phyloP scores from a whole-genome alignment of 2,329 filamentous ascomycete species.

The Diplodia sapinea region DNA sequence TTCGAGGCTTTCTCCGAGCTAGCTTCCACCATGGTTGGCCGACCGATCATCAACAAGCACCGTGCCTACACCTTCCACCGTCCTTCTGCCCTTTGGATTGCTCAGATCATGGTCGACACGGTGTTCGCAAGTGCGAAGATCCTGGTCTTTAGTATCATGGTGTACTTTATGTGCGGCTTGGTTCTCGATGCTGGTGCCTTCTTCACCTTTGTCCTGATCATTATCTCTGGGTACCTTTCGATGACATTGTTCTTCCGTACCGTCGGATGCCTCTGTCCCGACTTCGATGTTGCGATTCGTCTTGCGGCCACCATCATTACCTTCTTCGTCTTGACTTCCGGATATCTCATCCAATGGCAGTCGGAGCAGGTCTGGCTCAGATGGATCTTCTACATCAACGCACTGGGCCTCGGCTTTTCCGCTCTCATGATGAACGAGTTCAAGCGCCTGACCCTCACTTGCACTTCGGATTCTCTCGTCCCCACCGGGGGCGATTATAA shows the following conservation, averaged over 20 bases:
- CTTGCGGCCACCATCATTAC: conserved; percentile 78
- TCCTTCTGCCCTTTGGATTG: conserved; percentile 82
- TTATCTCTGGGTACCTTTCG: conserved; percentile 72
- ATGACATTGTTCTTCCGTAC: conserved; percentile 90
- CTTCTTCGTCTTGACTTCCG: conserved; percentile 79
- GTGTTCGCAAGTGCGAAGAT: conserved; percentile 75
- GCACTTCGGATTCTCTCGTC: conserved; percentile 70
- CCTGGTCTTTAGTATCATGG: conserved; percentile 65
- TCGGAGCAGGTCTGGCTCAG: conserved; percentile 75
- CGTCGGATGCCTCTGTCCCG: conserved; percentile 76
- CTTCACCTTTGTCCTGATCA: conserved; percentile 84
- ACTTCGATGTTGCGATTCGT: conserved; percentile 86
- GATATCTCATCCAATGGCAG: conserved; percentile 83
- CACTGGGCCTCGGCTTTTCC: conserved; percentile 75
- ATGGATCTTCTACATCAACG: conserved; percentile 82
- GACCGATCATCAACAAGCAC: conserved; percentile 83
- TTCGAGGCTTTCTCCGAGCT: conserved; percentile 85
- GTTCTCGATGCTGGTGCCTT: conserved; percentile 75
- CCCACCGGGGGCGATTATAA: conserved; percentile 73
- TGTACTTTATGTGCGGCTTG: conserved; percentile 90
- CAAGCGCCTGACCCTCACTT: conserved; percentile 69
- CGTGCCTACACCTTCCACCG: conserved; percentile 82
- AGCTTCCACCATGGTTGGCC: conserved; percentile 73
- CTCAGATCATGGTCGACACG: conserved; percentile 79
- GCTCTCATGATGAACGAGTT: conserved; percentile 90